A percentile compares a stretch with the other conserved stretches of the same genome.
Conservation (phyloP, 495 filamentous ascomycete genomes). For the Saxispiralis lemnorum region DNA sequence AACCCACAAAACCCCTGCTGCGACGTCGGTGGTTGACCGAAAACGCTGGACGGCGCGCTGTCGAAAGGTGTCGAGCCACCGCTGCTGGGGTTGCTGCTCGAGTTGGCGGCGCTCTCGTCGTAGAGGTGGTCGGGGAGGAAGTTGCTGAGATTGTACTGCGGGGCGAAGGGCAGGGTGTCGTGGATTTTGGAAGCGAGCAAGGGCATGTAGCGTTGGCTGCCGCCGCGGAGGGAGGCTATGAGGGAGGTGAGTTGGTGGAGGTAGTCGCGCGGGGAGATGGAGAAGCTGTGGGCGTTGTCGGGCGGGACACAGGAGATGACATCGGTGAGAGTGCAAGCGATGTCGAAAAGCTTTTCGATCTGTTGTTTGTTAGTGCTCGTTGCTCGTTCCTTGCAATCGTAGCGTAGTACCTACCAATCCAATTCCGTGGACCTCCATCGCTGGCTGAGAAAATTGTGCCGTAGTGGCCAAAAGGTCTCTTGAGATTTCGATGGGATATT, state of each 20-base stretch:
- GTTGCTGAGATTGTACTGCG: not conserved
- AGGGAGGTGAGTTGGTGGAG: conserved; percentile 51
- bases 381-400: not conserved
- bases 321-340: conserved; percentile 56
- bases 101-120: not conserved
- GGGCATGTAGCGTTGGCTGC: conserved; percentile 51
- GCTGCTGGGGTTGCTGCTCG: conserved; percentile 1
- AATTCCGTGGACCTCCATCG: conserved; percentile 58
- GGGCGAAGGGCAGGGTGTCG: conserved; percentile 40
- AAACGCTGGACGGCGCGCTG: not conserved
- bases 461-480: conserved; percentile 50
- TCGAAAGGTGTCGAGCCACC: not conserved
- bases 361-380: conserved; percentile 17
- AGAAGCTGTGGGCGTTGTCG: conserved; percentile 34
- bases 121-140: not conserved
- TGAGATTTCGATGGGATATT: conserved; percentile 53
- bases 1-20: too few relatives aligned
- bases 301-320: conserved; percentile 47
- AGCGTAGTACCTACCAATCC: conserved; percentile 38
- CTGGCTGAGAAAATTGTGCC: conserved; percentile 41
- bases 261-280: conserved; percentile 51
- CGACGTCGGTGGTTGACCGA: too few relatives aligned
- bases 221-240: conserved; percentile 49
- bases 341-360: conserved; percentile 62
- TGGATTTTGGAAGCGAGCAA: conserved; percentile 52